Conservation (phyloP, 805 yeast species). For the Torulaspora quercuum region DNA sequence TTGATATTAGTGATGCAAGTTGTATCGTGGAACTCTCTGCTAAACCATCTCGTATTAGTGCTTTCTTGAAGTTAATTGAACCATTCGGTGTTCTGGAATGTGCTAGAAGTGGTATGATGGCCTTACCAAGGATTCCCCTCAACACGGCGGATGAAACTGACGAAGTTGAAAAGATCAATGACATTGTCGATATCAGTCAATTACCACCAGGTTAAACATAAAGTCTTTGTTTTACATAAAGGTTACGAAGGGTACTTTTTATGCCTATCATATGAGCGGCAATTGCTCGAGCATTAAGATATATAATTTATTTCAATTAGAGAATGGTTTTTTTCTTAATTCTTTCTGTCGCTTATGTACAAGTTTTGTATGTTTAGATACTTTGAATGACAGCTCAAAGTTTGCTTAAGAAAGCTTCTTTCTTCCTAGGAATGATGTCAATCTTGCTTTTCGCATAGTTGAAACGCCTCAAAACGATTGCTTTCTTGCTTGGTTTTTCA, state of each 20-base stretch:
- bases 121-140: constrained; percentile 91
- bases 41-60: constrained; percentile 83
- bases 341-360: constrained; percentile 9
- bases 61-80: constrained; percentile 82
- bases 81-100: constrained; percentile 96
- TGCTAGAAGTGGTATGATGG: constrained; percentile 98
- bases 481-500: constrained; percentile 46
- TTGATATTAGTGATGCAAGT: constrained; percentile 88
- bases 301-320: too few species aligned
- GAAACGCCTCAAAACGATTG: constrained; percentile 54
- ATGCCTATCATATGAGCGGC: too few species aligned
- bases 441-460: constrained; percentile 53
- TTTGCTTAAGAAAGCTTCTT: constrained; percentile 44
- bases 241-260: too few species aligned
- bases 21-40: constrained; percentile 93
- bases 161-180: constrained; percentile 49
- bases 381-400: constrained; percentile 13
- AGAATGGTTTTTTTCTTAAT: too few species aligned
- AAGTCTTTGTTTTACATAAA: too few species aligned
- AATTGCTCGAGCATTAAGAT: too few species aligned
- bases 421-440: constrained; percentile 52
- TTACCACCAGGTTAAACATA: constrained; percentile 89
- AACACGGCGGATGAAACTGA: constrained; percentile 51
- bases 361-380: constrained; percentile 8
- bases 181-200: constrained; percentile 80